Base-by-base conservation (phyloP, 495 filamentous ascomycete genomes). In the Hyaloscypha bicolor region DNA sequence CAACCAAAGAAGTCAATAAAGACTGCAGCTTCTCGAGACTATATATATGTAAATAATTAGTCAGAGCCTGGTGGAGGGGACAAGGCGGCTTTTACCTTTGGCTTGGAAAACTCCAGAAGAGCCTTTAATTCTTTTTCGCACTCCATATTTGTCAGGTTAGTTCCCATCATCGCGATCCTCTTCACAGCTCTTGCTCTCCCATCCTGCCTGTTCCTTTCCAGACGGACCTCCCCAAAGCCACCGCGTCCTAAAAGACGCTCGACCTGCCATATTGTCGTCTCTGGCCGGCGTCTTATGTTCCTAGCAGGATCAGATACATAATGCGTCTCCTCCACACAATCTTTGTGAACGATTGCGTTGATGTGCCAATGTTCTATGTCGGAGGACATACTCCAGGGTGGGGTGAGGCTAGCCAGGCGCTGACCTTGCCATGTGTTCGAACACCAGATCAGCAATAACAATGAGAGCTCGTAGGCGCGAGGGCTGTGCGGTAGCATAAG, bases 81-180 rank as follows among this genome's bases (percentile, higher is more conserved):
- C n/a, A n/a, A n/a, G n/a, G n/a, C n/a, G n/a, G n/a, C 59, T 64
- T 30, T 60, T 60, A 59, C 63, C 66, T 71, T 71, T 16, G 60
- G 60, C 19, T 60, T 62, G 30, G 65, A 68, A 35, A 71, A 71
- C 33, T 69, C 48, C 21, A 68, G 29, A 2, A 70, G 37, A 16
- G 63, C 68, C 12, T 48, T 30, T 35, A 69, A 37, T 31, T 69
- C 66, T 42, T 58, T 62, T 31, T 62, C 65, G 31, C 25, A 65
- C 31, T 65, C 32, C 22, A 8, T 59, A 35, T 67, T 63, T n/a
- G n/a, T n/a, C 11, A 62, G 21, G 8, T 4, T 25, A 9, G 6
- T 35, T 9, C 42, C 21, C 4, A 11, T 32, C 11, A 25, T 57
- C 6, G 12, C 1, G 11, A 69, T 64, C 62, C 67, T 33, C 42